Conservation (phyloP, 176 grass and related monocot species). For the Thalia dealbata region DNA sequence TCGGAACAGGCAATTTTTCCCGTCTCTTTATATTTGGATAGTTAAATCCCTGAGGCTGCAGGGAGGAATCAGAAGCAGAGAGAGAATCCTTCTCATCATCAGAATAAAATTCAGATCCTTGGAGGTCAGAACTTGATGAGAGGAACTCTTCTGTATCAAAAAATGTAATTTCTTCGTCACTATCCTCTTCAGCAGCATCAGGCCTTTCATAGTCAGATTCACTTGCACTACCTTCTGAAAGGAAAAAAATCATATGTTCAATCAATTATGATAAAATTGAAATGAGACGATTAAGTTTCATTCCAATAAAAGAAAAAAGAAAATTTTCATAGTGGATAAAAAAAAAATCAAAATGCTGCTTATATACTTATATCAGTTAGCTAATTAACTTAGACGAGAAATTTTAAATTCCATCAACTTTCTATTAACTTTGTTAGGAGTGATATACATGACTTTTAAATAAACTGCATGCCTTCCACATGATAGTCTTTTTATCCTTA, state of each 20-base stretch:
- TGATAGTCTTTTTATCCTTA: no score
- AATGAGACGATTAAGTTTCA: background rate
- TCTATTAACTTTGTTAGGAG: no score
- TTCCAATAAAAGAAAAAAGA: background rate
- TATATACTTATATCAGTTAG: background rate
- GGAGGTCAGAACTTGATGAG: constrained; percentile 78
- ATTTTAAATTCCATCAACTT: no score
- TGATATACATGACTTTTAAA: no score
- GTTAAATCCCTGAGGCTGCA: constrained; percentile 59
- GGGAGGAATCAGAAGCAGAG: constrained; percentile 62
- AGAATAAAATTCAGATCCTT: constrained; percentile 72
- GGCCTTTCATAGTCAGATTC: constrained; percentile 95
- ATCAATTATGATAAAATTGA: background rate
- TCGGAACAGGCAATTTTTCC: constrained; percentile 80
- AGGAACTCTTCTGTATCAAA: constrained; percentile 98
- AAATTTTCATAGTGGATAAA: background rate
- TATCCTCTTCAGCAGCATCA: constrained; percentile 88
- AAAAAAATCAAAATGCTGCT: background rate
- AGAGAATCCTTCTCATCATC: constrained; percentile 47
- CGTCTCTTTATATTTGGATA: constrained; percentile 82
- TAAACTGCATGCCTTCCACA: no score
- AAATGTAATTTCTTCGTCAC: constrained; percentile 74
- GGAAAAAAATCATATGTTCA: background rate
- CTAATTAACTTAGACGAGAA: no score
- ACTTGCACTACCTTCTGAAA: constrained; percentile 71